Base-by-base conservation (phyloP, 2,329 filamentous ascomycete species). In the Xenoacremonium recifei region DNA sequence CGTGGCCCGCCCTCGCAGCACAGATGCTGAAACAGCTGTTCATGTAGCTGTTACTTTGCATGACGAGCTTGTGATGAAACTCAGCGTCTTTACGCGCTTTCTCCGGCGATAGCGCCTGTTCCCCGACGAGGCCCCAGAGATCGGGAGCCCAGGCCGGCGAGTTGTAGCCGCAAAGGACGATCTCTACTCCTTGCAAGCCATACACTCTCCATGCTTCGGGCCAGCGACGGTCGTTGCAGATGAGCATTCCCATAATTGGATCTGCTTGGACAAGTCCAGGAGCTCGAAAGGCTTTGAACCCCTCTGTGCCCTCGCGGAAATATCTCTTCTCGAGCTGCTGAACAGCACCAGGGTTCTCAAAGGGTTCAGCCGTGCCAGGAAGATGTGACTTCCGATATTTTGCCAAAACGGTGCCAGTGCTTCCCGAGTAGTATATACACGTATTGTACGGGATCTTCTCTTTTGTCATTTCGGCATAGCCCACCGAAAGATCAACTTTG, bases 191-290 rank as follows among this genome's bases (percentile, higher is more conserved):
- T 15, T 42, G 39, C 9, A 42, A 12, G 18, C 39, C 39, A 19
- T 42, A 37, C 11, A 21, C 27, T 18, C 39, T n/a, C 39, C 39
- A 42, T 9, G 23, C 34, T 27, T 42, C 39, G 4, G 39, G 33
- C 39, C 39, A 42, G 4, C 39, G 33, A 10, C 39, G 39, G 17
- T 42, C 39, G 25, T 42, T 42, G 34, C 39, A 42, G 19, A 42
- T 29, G 11, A 42, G 12, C 39, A 42, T 42, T 5, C 39, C 39
- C 11, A 42, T 21, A 16, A 42, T 42, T 2, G 39, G 39, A 20
- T 42, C 39, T 25, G 33, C 39, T 6, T 25, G n/a, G 1, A 42
- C 15, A 4, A 42, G 34, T 31, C 30, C 39, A 10, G 39, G 39
- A 6, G 20, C 39, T 10, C 39, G 39, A 27, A 42, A 42, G 7